Base-by-base conservation (phyloP, 805 yeast genomes). In the Teunomyces tritomae region DNA sequence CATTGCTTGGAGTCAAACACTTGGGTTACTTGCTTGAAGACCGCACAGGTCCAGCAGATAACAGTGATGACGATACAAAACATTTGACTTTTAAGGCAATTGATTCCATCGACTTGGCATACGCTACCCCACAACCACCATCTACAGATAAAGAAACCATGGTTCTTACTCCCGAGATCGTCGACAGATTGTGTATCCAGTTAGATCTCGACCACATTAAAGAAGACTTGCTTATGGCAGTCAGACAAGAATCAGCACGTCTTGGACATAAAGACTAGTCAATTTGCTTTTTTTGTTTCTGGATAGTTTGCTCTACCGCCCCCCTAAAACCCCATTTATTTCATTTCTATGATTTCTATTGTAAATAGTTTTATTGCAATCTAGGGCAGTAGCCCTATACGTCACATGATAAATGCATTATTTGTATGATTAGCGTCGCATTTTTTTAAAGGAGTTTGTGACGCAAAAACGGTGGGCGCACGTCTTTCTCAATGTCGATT, bases 1-100 rank as follows among this genome's bases (percentile, higher is more conserved):
- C 96, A 0, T 71, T 77, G 51, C 63, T 79, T 36, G 97, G 97
- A 0, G 86, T 88, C 4, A 71, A 75, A 52, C 94, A 89, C 60
- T 66, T 91, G 50, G 67, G 74, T 29, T 77, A 76, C 45, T 69
- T 91, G 46, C 59, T 83, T n/a, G 72, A 74, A 26, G 40, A 37
- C 29, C 11, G 40, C 67, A 61, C 11, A 48, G 24, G 28, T 14
- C 27, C 45, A 4, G 50, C 50, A 14, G 48, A 49, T 36, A 42
- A 41, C 24, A 28, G 32, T 27, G 28, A 45, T 9, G 51, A 49
- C 26, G 50, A 43, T 45, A 45, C 49, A 17, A 47, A 43, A 9
- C 60, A 56, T 34, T 41, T 58, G 34, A 24, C 42, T 8, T 57
- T 60, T 28, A 30, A 39, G 34, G 53, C 49, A 5, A n/a, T 44